Percentiles rank a stretch among this genome's conserved stretches.
These are phyloP conservation scores for Mucor piriformis DNA, from an alignment of 371 early-diverging fungal species.

Conservation along the genomic window DNA sequence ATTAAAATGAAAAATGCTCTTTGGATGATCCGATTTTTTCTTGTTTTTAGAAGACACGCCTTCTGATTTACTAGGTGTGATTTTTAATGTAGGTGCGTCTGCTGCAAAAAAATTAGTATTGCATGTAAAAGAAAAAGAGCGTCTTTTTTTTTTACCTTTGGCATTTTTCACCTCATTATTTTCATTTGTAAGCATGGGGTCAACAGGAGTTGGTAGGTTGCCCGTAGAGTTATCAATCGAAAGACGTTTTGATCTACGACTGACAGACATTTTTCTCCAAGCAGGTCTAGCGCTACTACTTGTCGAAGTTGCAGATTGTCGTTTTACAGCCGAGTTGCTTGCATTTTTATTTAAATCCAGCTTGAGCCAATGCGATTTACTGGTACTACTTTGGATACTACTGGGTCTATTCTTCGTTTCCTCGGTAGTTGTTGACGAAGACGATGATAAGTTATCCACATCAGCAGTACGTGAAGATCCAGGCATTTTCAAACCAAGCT, in stretches of 20 bases:
- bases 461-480: not conserved
- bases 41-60: not conserved
- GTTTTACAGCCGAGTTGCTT: not conserved
- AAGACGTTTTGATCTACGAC: constrained; percentile 1
- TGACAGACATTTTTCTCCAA: constrained; percentile 21
- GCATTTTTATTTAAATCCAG: constrained; percentile 7
- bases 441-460: not conserved
- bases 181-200: constrained; percentile 7
- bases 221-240: constrained; percentile 18
- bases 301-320: not conserved
- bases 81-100: not conserved
- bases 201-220: constrained; percentile 6
- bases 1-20: constrained; percentile 41
- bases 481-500: constrained; percentile 7
- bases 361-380: constrained; percentile 21
- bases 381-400: not conserved
- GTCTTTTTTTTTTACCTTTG: no score
- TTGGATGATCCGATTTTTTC: constrained; percentile 22
- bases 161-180: not conserved
- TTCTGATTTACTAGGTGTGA: constrained; percentile 19
- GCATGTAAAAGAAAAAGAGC: no score
- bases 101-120: not conserved
- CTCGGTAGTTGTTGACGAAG: not conserved
- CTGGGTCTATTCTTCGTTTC: not conserved
- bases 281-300: not conserved